Base-by-base conservation (phyloP, 1,139 yeast species). In the Blastobotrys raffinosifermentans region DNA sequence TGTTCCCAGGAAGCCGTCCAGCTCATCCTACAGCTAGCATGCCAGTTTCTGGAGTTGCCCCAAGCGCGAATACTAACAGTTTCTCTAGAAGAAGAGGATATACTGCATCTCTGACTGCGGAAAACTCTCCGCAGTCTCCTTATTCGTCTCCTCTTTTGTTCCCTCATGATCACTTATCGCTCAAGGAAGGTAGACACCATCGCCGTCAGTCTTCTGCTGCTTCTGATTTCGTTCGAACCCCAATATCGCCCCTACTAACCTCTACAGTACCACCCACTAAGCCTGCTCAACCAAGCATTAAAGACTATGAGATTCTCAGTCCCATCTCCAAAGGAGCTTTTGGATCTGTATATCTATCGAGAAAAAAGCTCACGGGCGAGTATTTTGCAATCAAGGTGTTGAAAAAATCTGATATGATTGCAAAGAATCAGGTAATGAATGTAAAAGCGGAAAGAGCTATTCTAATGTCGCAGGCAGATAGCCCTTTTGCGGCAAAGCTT, bases 251-350 rank as follows among this genome's bases (percentile, higher is more conserved):
- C 0, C 61, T 87, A 19, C 59, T 87, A 31, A 77, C 85, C 1
- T 80, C 93, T 1, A 73, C 74, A 26, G 60, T 48, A 34, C 70
- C 80, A 0, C 53, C 73, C 1, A 36, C 53, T 4, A 59, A 61
- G 32, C 61, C 66, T 0, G 48, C 64, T 0, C 65, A 70, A 3
- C 91, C 94, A 0, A 80, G 86, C 2, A 87, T 89, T 19, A 75
- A 74, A 45, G 98, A 93, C 59, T 93, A 87, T 57, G 96, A 86
- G 50, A 77, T 91, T 23, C 67, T 93, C 40, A 87, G 87, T 55
- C 96, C 98, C 0, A 87, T 93, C 37, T 84, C 96, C 55, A 85
- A 86, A 55, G 99, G 99, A 21, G 98, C 99, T 0, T 93, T 89
- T 67, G 98, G 98, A 0, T 82, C 94, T 27, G 99, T 93, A 1